Evolutionary conservation across 306 rosid species (phyloP).

Genomic region (Dryas alaskensis): DNA sequence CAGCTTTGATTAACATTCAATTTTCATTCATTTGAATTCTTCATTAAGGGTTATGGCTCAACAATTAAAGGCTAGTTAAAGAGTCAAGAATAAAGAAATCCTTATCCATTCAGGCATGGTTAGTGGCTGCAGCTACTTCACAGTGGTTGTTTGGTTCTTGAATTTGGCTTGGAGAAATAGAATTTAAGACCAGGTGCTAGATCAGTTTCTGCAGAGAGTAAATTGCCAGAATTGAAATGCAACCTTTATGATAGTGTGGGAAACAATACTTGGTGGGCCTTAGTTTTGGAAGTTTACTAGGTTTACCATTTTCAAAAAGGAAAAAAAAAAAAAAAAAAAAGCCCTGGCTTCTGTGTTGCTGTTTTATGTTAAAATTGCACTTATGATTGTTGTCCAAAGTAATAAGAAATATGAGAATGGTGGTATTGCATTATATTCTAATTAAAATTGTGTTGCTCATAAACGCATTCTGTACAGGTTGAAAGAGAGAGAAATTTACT

Average conservation of each 20-base stretch:
- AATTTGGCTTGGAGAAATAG: neutral
- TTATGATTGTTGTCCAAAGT: neutral
- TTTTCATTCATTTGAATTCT: neutral
- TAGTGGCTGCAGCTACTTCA: neutral
- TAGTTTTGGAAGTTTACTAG: neutral
- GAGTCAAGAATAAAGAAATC: neutral
- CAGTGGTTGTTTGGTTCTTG: neutral
- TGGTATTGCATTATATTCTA: neutral
- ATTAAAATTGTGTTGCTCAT: slow-evolving; percentile 8
- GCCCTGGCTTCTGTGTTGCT: neutral
- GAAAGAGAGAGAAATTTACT: slow-evolving; percentile 82
- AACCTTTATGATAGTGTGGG: neutral
- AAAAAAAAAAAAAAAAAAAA: neutral
- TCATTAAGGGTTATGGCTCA: neutral
- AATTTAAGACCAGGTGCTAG: neutral
- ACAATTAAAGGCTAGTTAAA: neutral
- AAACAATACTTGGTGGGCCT: neutral
- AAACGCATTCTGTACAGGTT: slow-evolving; percentile 51
- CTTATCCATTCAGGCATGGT: neutral
- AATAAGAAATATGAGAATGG: neutral
- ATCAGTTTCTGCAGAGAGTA: neutral
- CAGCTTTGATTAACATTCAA: neutral
- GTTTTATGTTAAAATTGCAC: neutral
- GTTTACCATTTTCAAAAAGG: neutral
- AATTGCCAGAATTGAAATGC: neutral